Evolutionary conservation across 108 stramenopile species (phyloP), one percentile per base, ranked within the genome.

Genomic region (Cyclotella baltica): DNA sequence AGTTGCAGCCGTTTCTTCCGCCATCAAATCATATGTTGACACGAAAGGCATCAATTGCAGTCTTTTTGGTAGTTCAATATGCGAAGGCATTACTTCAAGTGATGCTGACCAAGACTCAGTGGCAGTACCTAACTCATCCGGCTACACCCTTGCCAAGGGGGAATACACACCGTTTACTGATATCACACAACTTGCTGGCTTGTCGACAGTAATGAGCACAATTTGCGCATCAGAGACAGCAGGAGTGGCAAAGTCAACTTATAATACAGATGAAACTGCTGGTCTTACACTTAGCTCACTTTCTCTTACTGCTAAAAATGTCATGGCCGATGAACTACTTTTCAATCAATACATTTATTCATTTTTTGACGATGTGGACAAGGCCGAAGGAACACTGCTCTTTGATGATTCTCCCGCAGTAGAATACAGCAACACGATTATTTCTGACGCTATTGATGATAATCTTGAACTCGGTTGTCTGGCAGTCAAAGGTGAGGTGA

Each of bases 321-420:
- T 76, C 8, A 94, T 94, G 93, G 23, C 62, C 0, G 79, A 89
- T 29, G 91, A 93, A 47, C 87, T 91, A 36, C 62, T 90, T 16
- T 92, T 89, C 75, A 87, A 88, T 64, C 73, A 87, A 63, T 90
- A 83, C 50, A 56, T 86, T 22, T 90, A 91, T 58, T 84, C 90
- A 9, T 73, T 95, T 4, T 69, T 77, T 16, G 90, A 85, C 65
- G 73, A 73, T 11, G 62, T 80, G 47, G 90, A 89, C 15, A 75
- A 82, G 46, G 76, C 70, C 28, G 81, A 82, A 37, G 81, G 81
- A 30, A 76, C 81, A 8, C 30, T 71, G 40, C 56, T 75, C 0
- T 93, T 80, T 68, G 64, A 84, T 52, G 30, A 66, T 4, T 65
- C 33, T 20, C 84, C 88, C 62, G 89, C 83, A 9, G 62, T 63